These are phyloP conservation scores for Fusarium dlaminii DNA, from an alignment of 2,329 filamentous ascomycete species.

Conservation along the genomic window DNA sequence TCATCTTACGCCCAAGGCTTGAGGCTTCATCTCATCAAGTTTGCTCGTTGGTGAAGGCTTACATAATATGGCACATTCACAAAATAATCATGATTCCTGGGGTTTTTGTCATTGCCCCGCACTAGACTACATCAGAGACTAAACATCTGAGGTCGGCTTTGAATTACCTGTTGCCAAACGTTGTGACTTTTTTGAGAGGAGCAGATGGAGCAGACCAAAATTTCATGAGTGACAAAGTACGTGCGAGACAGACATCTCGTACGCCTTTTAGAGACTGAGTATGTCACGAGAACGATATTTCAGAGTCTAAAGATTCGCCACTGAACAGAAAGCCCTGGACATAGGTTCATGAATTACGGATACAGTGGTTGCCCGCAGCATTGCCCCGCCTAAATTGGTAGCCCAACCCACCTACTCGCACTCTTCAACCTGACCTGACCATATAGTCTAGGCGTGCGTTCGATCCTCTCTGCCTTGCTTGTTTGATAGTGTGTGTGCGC, in stretches of 20 bases:
- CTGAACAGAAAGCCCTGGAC: constrained; percentile 12
- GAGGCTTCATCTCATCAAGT: background rate
- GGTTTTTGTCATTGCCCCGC: constrained; percentile 12
- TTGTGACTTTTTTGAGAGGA: background rate
- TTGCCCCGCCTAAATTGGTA: constrained; percentile 38
- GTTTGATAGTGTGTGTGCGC: background rate
- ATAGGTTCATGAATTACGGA: background rate
- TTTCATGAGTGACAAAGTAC: background rate
- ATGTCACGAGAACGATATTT: constrained; percentile 28
- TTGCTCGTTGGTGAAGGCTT: constrained; percentile 23
- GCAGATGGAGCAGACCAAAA: background rate
- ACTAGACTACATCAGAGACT: constrained; percentile 11
- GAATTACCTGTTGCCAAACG: background rate
- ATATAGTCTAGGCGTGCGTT: constrained; percentile 21
- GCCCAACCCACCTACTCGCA: constrained; percentile 25
- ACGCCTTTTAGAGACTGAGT: constrained; percentile 13
- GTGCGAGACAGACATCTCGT: too few relatives aligned
- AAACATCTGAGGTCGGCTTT: background rate
- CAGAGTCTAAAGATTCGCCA: constrained; percentile 40
- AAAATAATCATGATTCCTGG: constrained; percentile 31
- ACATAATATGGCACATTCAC: constrained; percentile 45
- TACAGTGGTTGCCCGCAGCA: constrained; percentile 13
- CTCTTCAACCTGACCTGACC: constrained; percentile 3
- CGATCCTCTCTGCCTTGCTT: constrained; percentile 7
- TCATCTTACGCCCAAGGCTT: background rate